A percentile compares a stretch with the other conserved stretches of the same genome.
Conservation (phyloP, 768 basidiomycete genomes). For the Dioszegia hungarica region DNA sequence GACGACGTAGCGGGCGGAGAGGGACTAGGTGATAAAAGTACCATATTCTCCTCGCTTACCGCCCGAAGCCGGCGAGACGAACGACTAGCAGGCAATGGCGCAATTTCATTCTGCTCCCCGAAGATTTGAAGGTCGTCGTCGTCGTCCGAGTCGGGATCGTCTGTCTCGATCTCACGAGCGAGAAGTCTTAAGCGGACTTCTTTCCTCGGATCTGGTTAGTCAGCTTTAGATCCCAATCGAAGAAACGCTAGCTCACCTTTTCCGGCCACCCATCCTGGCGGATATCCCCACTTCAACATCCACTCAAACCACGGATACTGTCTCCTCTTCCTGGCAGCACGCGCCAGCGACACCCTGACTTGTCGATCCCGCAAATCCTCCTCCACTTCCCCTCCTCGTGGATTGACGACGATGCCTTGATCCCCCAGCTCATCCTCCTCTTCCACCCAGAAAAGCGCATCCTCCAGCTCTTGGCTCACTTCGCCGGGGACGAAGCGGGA, state of each 20-base stretch:
- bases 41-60: slow-evolving; percentile 1
- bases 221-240: background rate
- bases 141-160: slow-evolving; percentile 2
- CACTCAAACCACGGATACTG: slow-evolving; percentile 31
- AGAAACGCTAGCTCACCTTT: slow-evolving; percentile 20
- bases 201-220: slow-evolving; percentile 25
- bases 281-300: slow-evolving; percentile 41
- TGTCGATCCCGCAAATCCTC: background rate
- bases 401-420: background rate
- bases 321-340: slow-evolving; percentile 1
- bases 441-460: slow-evolving; percentile 26
- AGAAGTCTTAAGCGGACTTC: slow-evolving; percentile 19
- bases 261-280: slow-evolving; percentile 31
- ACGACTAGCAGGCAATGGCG: background rate
- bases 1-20: background rate
- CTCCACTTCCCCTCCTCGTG: background rate
- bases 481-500: slow-evolving; percentile 20
- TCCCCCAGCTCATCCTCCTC: slow-evolving; percentile 6
- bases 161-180: background rate
- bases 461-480: slow-evolving; percentile 19
- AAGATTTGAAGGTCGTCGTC: slow-evolving; percentile 22
- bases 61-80: background rate
- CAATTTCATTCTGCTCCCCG: slow-evolving; percentile 10
- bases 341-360: background rate
- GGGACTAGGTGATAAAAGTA: background rate